phyloP scores from a whole-genome alignment of 352 stramenopile genomes.

The Phytophthora rubi region DNA sequence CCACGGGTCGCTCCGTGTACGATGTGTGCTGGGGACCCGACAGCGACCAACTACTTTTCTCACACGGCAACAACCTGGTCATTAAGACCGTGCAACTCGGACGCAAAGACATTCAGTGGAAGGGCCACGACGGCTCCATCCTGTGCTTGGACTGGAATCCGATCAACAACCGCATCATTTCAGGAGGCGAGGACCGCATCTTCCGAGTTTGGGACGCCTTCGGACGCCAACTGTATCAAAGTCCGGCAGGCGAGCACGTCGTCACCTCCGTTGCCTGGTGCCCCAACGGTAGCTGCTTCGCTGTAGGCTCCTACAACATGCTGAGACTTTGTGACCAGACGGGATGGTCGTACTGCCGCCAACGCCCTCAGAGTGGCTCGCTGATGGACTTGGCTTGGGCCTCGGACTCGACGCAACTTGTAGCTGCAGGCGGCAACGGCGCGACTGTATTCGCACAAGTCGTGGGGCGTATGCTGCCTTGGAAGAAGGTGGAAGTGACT shows the following conservation, averaged over 20 bases:
- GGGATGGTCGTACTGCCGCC: conserved; percentile 91
- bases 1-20: conserved; percentile 85
- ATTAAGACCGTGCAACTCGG: conserved; percentile 93
- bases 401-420: neutral
- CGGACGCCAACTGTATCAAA: conserved; percentile 91
- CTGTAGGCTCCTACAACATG: conserved; percentile 93
- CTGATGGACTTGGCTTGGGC: conserved; percentile 51
- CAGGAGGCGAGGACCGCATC: conserved; percentile 92
- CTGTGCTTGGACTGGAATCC: conserved; percentile 94
- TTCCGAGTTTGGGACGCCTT: conserved; percentile 95
- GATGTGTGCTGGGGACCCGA: conserved; percentile 91
- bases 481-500: conserved; percentile 91
- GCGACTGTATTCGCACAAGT: conserved; percentile 91
- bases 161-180: conserved; percentile 92
- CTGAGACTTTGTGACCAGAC: conserved; percentile 94
- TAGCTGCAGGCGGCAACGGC: neutral
- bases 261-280: conserved; percentile 93
- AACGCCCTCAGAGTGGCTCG: conserved; percentile 82
- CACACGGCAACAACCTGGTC: conserved; percentile 85
- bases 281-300: conserved; percentile 91
- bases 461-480: conserved; percentile 84
- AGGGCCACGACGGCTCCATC: conserved; percentile 91
- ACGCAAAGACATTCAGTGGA: conserved; percentile 90
- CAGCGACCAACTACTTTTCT: conserved; percentile 92
- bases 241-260: conserved; percentile 82